Evolutionary conservation across 805 yeast species (phyloP), one percentile per base, ranked within the genome.

Genomic region (Ogataea ramenticola): DNA sequence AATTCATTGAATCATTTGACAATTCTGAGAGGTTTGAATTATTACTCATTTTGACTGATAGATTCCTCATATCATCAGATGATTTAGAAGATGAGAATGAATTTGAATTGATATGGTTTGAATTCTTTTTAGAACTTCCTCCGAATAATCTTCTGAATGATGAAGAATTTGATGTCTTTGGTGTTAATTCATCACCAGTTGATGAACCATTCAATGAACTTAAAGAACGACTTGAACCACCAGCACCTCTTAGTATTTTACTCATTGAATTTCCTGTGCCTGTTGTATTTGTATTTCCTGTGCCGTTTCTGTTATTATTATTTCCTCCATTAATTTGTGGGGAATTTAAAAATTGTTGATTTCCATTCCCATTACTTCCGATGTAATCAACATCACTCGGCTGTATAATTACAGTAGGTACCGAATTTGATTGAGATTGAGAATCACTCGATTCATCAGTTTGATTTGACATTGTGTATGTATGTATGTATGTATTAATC

Each of bases 131-230:
- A 5, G 12, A 19, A 15, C 14, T 20, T 15, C 21, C 40, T 26
- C 36, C 41, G 7, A 39, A 15, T 7, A 39, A 4, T 20, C 19
- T 39, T 20, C 35, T 39, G 27, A 39, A 20, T 3, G 40, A 37
- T 15, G 39, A 40, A 7, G 27, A 12, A 21, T 40, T 39, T n/a
- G 56, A 47, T 4, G 49, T 46, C 6, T 40, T 47, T 9, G 53
- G 49, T 2, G 53, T 48, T 19, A 47, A 37, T 15, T 39, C 41
- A 29, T 39, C 29, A 6, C 27, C 15, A 30, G 32, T 40, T 20
- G 35, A 19, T 20, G 35, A 19, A 17, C 17, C 17, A 34, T 19
- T 20, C 9, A 39, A 7, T 29, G 42, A 39, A 21, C 7, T 31
- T 10, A 39, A 24, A 11, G 42, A 39, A 16, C 30, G 15, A n/a